phyloP scores from a whole-genome alignment of 2,329 filamentous ascomycete genomes.

The Thyridium curvatum region DNA sequence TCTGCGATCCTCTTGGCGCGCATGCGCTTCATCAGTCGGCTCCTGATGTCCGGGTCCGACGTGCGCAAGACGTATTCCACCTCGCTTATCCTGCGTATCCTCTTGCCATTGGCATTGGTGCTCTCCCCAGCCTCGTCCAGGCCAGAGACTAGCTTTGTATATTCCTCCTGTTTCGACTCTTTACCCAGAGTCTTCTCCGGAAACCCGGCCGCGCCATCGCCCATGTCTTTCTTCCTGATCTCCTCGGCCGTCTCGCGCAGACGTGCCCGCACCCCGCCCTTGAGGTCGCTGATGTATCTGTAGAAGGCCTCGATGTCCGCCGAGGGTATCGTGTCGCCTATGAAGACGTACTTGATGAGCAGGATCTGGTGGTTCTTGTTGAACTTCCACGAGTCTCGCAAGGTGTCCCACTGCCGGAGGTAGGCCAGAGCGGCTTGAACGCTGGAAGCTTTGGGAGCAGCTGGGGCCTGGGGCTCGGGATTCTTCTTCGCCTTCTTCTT shows the following conservation, averaged over 20 bases:
- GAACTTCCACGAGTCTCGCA: constrained; percentile 80
- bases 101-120: constrained; percentile 37
- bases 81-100: constrained; percentile 37
- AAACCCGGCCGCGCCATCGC: constrained; percentile 40
- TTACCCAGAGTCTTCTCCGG: constrained; percentile 40
- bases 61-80: constrained; percentile 42
- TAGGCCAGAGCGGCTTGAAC: constrained; percentile 67
- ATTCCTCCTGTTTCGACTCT: constrained; percentile 46
- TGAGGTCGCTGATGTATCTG: constrained; percentile 72
- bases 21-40: constrained; percentile 55
- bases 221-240: constrained; percentile 50
- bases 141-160: constrained; percentile 41
- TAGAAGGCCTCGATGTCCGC: constrained; percentile 64
- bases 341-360: constrained; percentile 76
- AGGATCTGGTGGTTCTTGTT: constrained; percentile 89
- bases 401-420: constrained; percentile 66
- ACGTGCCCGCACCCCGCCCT: constrained; percentile 66
- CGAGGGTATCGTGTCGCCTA: constrained; percentile 63
- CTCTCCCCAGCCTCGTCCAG: constrained; percentile 15
- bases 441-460: constrained; percentile 31
- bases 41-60: constrained; percentile 44
- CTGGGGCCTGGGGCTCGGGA: constrained; percentile 34
- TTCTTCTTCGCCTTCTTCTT: constrained; percentile 17
- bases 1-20: constrained; percentile 53
- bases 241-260: constrained; percentile 61